Percentiles rank a stretch among this genome's conserved stretches.
These are phyloP conservation scores for Epichloe gansuensis DNA, from an alignment of 2,329 filamentous ascomycete species.

Conservation along the genomic window DNA sequence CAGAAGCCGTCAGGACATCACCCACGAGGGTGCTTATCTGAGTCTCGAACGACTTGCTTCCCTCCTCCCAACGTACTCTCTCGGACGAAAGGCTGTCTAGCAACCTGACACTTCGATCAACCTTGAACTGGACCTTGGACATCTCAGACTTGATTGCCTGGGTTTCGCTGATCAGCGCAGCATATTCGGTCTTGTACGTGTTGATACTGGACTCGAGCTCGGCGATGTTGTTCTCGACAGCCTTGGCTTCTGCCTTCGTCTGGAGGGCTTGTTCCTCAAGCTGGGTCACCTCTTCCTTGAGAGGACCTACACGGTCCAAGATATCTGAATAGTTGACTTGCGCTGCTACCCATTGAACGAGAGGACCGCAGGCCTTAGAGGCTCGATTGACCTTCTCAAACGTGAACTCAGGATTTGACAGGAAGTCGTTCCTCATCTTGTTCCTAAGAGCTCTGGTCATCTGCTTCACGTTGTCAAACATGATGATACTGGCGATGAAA, in stretches of 20 bases:
- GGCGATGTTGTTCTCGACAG: conserved; percentile 77
- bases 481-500: conserved; percentile 95
- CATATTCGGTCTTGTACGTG: conserved; percentile 93
- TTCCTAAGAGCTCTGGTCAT: conserved; percentile 76
- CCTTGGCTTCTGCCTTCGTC: conserved; percentile 86
- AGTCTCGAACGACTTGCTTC: conserved; percentile 95
- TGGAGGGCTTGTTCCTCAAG: conserved; percentile 81
- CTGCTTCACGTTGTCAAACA: conserved; percentile 88
- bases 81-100: conserved; percentile 94
- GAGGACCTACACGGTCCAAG: conserved; percentile 80
- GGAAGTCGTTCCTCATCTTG: conserved; percentile 86
- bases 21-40: conserved; percentile 95
- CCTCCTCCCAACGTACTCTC: conserved; percentile 85
- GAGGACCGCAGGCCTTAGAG: conserved; percentile 89
- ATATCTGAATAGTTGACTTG: conserved; percentile 99
- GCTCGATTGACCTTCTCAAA: conserved; percentile 94
- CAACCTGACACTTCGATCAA: conserved; percentile 86
- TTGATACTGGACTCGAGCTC: conserved; percentile 82
- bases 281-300: conserved; percentile 77
- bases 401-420: conserved; percentile 90
- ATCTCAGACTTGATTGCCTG: conserved; percentile 97
- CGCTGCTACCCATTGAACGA: conserved; percentile 93
- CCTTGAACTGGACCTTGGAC: conserved; percentile 93
- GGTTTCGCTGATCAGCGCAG: conserved; percentile 88
- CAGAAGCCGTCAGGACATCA: conserved; percentile 90